Evolutionary conservation across 768 basidiomycete species (phyloP), one percentile per base, ranked within the genome.

Genomic region (Suillus ampliporus): DNA sequence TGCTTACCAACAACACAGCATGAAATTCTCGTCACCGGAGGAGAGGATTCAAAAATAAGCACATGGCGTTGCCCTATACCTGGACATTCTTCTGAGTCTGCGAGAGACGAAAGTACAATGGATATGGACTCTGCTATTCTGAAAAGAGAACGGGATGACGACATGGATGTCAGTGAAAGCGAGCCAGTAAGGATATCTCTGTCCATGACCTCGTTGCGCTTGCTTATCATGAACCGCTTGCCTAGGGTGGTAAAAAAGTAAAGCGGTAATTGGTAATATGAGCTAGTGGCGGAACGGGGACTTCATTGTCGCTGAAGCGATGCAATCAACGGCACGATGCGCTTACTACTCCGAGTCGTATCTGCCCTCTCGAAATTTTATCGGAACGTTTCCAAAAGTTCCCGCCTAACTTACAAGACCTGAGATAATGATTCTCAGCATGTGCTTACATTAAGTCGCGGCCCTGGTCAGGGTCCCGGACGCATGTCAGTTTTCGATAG

Each of bases 41-140:
- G 84, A 2, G 84, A 85, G 77, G 84, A 85, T 61, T 71, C 76
- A 10, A 82, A 79, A 64, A 75, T 85, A 61, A 76, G 78, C 28
- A 61, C 80, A 17, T 85, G 84, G 84, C 69, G 62, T 43, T 67
- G 65, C 23, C 62, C 74, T 37, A 44, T 62, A 14, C 60, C 60
- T 10, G 35, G 35, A 1, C n/a, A 13, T 37, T 6, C 35, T 7
- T 19, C 21, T 19, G 59, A 4, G 11, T 41, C 31, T 17, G 50
- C 62, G 52, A 60, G 57, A n/a, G 44, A 41, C 53, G 68, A 64
- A 35, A 59, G 62, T 21, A 26, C 50, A 19, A 66, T 69, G 63
- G 58, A 72, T 54, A 19, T 56, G 13, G 67, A 65, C 3, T 28
- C 23, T 21, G 17, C 47, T 26, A 51, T 19, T 11, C 43, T 65